These are phyloP conservation scores for Lagenidium giganteum DNA, from an alignment of 352 stramenopile species.

Conservation along the genomic window DNA sequence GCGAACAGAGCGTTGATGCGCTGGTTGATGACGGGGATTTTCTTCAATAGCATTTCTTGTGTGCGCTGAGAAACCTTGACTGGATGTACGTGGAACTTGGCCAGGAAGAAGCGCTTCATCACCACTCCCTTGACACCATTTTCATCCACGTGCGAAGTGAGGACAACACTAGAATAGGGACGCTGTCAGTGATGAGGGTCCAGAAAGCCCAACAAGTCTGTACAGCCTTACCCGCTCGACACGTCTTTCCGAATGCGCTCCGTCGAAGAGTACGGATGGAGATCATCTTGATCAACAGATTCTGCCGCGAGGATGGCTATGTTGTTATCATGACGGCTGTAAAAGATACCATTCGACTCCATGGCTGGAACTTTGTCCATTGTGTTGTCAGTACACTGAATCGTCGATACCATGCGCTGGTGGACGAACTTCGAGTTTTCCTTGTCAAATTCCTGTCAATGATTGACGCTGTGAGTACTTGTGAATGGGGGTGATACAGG, in stretches of 20 bases:
- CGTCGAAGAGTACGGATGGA: slow-evolving; percentile 64
- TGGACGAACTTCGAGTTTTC: slow-evolving; percentile 82
- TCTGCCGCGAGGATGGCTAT: slow-evolving; percentile 60
- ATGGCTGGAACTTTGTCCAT: slow-evolving; percentile 50
- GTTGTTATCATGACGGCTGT: slow-evolving; percentile 55
- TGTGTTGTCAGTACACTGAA: slow-evolving; percentile 68
- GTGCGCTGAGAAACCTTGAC: slow-evolving; percentile 61
- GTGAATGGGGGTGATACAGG: too few species aligned
- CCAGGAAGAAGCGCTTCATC: slow-evolving; percentile 78
- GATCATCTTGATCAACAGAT: slow-evolving; percentile 74
- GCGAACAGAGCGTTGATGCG: too few species aligned
- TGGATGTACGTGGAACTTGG: slow-evolving; percentile 77
- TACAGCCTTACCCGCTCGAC: slow-evolving; percentile 44
- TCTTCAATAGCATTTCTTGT: slow-evolving; percentile 51
- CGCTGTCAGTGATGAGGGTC: background rate
- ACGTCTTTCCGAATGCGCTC: slow-evolving; percentile 75
- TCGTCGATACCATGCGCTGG: slow-evolving; percentile 71
- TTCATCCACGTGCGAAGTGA: slow-evolving; percentile 52
- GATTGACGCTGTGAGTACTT: too few species aligned
- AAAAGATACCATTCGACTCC: slow-evolving; percentile 76
- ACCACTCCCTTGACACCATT: slow-evolving; percentile 70
- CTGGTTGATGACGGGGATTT: slow-evolving; percentile 53
- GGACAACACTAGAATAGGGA: slow-evolving; percentile 36
- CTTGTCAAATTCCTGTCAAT: too few species aligned
- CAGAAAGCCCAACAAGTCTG: too few species aligned